phyloP scores from a whole-genome alignment of 768 basidiomycete species.

The Scleroderma bovista region DNA sequence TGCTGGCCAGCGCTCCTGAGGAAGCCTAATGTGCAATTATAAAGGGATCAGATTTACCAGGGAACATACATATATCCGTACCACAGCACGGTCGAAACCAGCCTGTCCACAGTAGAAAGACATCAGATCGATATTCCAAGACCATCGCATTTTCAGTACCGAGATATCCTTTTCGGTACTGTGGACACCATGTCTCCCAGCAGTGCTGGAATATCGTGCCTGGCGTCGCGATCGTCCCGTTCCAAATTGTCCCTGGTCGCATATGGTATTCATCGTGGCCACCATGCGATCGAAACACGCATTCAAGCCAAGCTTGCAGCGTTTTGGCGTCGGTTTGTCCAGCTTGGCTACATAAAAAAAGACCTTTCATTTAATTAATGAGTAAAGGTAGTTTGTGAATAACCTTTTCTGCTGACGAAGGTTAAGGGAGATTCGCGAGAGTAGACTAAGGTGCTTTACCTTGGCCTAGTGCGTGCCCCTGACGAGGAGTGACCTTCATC shows the following conservation, averaged over 20 bases:
- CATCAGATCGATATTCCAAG: background rate
- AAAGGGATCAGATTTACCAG: conserved; percentile 8
- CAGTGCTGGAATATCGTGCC: too few species aligned
- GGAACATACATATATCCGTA: conserved; percentile 27
- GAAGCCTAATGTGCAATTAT: conserved; percentile 11
- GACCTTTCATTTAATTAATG: background rate
- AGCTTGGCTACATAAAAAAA: conserved; percentile 3
- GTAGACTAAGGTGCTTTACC: too few species aligned
- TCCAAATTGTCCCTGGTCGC: conserved; percentile 10
- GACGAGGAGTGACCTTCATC: too few species aligned
- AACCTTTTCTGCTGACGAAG: too few species aligned
- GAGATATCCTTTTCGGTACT: conserved; percentile 35
- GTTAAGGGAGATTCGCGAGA: too few species aligned
- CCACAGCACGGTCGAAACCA: conserved; percentile 10
- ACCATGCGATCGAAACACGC: conserved; percentile 65
- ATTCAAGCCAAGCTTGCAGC: conserved; percentile 49
- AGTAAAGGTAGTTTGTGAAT: too few species aligned
- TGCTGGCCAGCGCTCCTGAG: conserved; percentile 16
- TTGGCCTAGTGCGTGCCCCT: too few species aligned
- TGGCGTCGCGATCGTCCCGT: too few species aligned
- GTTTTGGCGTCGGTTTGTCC: conserved; percentile 32
- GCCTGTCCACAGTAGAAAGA: conserved; percentile 1
- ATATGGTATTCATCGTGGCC: conserved; percentile 45
- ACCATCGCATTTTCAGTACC: conserved; percentile 37
- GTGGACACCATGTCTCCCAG: too few species aligned